Percentiles rank a stretch among this genome's conserved stretches.
Evolutionary conservation across 148 eudicot species (phyloP).

Genomic region (Rhododendron ovatum): DNA sequence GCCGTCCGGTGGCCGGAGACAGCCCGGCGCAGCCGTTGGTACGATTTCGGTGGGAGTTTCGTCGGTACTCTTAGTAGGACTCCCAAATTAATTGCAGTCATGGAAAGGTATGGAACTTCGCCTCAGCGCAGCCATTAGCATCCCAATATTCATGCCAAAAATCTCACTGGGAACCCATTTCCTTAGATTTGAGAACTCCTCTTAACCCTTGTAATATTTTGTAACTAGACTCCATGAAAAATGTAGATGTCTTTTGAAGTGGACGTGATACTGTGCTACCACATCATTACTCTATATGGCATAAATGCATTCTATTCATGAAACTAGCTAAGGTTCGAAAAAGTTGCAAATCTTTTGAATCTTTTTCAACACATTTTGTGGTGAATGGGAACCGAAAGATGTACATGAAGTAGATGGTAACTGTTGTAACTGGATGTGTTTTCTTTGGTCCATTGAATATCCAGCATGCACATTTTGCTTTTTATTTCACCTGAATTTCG

Average conservation of each 20-base stretch:
- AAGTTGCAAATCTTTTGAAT: background rate
- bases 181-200: background rate
- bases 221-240: background rate
- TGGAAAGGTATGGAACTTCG: background rate
- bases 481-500: background rate
- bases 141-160: background rate
- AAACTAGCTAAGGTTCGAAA: background rate
- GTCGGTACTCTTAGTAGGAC: too few species aligned
- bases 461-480: background rate
- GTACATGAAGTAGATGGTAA: background rate
- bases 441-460: background rate
- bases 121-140: background rate
- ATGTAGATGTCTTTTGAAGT: background rate
- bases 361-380: background rate
- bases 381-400: slow-evolving; percentile 4
- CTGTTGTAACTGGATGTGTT: background rate
- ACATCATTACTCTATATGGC: background rate
- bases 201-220: background rate
- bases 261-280: background rate
- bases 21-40: too few species aligned
- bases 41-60: too few species aligned
- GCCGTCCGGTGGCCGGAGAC: too few species aligned
- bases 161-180: background rate
- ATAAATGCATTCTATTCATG: background rate
- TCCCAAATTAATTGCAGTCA: background rate